Percentiles rank a stretch among this genome's conserved stretches.
phyloP scores from a whole-genome alignment of 2,329 filamentous ascomycete species.

The Fusarium scirpi region DNA sequence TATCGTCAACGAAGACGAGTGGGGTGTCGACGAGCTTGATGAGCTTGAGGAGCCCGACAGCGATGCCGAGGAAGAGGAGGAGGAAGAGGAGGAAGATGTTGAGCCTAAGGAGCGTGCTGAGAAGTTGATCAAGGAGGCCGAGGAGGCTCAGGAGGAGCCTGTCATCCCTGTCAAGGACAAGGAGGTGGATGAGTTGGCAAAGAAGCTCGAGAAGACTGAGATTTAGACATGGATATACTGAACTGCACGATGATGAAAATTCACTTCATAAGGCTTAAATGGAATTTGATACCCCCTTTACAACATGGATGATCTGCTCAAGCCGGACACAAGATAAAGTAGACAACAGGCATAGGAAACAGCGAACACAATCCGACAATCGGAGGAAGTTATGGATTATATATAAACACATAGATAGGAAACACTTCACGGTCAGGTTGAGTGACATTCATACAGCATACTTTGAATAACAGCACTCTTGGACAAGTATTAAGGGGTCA shows the following conservation, averaged over 20 bases:
- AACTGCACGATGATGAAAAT: constrained; percentile 46
- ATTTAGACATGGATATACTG: constrained; percentile 56
- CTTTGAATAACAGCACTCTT: constrained; percentile 1
- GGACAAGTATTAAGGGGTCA: constrained; percentile 12
- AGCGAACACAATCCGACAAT: background rate
- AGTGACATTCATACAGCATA: background rate
- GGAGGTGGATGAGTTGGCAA: constrained; percentile 84
- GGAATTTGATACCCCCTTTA: constrained; percentile 50
- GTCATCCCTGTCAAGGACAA: constrained; percentile 77
- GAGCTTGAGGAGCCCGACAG: constrained; percentile 84
- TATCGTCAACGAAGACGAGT: constrained; percentile 78
- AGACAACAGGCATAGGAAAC: background rate
- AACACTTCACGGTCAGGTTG: background rate
- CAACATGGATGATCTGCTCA: constrained; percentile 7
- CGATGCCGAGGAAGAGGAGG: constrained; percentile 75
- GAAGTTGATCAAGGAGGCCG: constrained; percentile 75
- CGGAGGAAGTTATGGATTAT: background rate
- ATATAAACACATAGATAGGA: background rate
- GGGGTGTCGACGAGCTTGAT: constrained; percentile 87
- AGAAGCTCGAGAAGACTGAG: constrained; percentile 77
- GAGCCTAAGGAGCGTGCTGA: constrained; percentile 74
- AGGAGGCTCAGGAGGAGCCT: constrained; percentile 79
- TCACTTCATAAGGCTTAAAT: constrained; percentile 43
- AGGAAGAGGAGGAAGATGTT: constrained; percentile 72
- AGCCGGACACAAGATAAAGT: background rate